Evolutionary conservation across 2,329 filamentous ascomycete genomes (phyloP), one percentile per base, ranked within the genome.

Genomic region (Elsinoe necatrix): DNA sequence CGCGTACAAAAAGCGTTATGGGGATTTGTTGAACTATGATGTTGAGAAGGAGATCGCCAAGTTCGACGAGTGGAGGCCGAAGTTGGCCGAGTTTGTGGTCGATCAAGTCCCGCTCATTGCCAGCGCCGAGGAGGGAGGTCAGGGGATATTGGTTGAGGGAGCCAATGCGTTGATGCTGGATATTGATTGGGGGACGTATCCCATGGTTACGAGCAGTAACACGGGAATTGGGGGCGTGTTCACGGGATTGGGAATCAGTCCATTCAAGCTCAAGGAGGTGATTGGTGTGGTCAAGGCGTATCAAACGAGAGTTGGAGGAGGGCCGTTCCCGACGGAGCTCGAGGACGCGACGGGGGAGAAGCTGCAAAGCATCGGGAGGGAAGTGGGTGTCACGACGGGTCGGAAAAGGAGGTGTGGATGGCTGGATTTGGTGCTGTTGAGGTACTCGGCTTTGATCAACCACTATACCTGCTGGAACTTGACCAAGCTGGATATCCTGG

Each of bases 221-320:
- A 83, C 80, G 23, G 77, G 77, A 29, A 73, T 81, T 41, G 80
- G 79, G 48, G 83, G 83, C 59, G 78, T 84, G 60, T 78, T 86
- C 62, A 82, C 79, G 37, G 83, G 83, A 54, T 73, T 86, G 11
- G 77, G 77, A 34, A 69, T 86, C 43, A 80, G 81, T 65, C 82
- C 80, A 59, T 78, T 73, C 61, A 82, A 81, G 60, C 75, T 86
- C 60, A 77, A 75, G 55, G 77, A 83, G 59, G 77, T 81, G 45
- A 79, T 86, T 61, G 84, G 84, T 55, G 83, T 86, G 9, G 80
- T 84, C 4, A 85, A 87, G 68, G 82, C 82, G 27, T 85, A 85
- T 68, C 85, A 83, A 39, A 86, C 83, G 27, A 67, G 69, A 37
- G 69, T 71, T 25, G 78, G 76, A 42, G 75, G 75, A 42, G 84